Conservation (phyloP, 140 eudicot species). For the Bidens hawaiensis region DNA sequence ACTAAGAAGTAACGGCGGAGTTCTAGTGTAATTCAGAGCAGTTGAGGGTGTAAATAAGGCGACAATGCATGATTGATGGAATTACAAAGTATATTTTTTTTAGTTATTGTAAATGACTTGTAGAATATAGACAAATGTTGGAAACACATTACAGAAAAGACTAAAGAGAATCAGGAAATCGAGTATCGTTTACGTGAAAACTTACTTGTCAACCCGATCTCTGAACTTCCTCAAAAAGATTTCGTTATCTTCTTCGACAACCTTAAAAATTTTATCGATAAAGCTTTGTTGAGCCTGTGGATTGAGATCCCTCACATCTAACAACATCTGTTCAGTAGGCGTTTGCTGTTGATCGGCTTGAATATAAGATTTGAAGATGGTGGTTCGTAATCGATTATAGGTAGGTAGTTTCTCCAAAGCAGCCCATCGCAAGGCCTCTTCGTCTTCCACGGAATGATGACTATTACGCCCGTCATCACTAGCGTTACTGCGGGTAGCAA, state of each 20-base stretch:
- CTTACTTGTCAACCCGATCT: slow-evolving; percentile 53
- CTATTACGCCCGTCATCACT: slow-evolving; percentile 31
- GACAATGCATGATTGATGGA: too few relatives aligned
- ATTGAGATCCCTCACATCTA: slow-evolving; percentile 38
- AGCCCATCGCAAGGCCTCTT: slow-evolving; percentile 71
- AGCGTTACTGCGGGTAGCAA: slow-evolving; percentile 20
- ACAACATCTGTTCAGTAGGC: slow-evolving; percentile 11
- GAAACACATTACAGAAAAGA: too few relatives aligned
- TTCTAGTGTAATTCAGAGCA: too few relatives aligned
- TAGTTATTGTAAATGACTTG: too few relatives aligned
- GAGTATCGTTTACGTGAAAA: too few relatives aligned
- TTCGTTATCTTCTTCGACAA: slow-evolving; percentile 53
- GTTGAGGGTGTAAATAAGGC: too few relatives aligned
- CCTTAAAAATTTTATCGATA: slow-evolving; percentile 37
- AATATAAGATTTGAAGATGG: slow-evolving; percentile 32
- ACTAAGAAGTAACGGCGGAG: too few relatives aligned
- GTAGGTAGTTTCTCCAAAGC: slow-evolving; percentile 70
- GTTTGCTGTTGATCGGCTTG: slow-evolving; percentile 16
- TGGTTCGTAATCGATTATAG: slow-evolving; percentile 51
- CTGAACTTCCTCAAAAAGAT: slow-evolving; percentile 42
- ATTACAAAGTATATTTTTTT: too few relatives aligned
- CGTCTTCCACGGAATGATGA: slow-evolving; percentile 45
- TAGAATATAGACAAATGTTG: too few relatives aligned
- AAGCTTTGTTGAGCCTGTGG: slow-evolving; percentile 35
- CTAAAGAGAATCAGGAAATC: too few relatives aligned